These are phyloP conservation scores for Pythium pyrilobum DNA, from an alignment of 352 stramenopile genomes.

Conservation along the genomic window DNA sequence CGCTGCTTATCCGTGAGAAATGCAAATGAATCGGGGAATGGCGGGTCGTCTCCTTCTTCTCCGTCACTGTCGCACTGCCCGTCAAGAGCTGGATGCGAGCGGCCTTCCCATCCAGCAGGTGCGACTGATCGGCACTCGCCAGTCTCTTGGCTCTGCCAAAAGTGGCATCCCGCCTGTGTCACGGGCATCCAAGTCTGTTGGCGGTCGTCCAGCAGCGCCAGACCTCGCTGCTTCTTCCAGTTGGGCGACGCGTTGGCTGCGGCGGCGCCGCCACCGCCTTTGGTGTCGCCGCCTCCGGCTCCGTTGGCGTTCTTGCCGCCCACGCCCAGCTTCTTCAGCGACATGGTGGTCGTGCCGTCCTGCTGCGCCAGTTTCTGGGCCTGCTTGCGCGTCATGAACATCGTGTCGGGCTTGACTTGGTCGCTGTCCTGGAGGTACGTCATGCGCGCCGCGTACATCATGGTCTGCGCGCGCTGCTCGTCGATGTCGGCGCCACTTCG, in stretches of 20 bases:
- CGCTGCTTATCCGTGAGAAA: conserved; percentile 39
- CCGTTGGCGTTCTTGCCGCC: conserved; percentile 1
- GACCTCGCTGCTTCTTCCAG: conserved; percentile 33
- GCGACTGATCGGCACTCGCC: conserved; percentile 39
- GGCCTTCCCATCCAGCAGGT: conserved; percentile 11
- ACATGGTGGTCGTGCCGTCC: conserved; percentile 28
- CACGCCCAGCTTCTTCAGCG: conserved; percentile 43
- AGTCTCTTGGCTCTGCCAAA: conserved; percentile 71
- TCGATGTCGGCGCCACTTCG: conserved; percentile 20
- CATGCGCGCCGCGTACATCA: conserved; percentile 81
- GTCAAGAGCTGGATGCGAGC: conserved; percentile 7
- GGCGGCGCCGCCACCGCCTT: not conserved
- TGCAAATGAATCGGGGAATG: conserved; percentile 63
- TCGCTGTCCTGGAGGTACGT: conserved; percentile 59
- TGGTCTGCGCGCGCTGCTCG: conserved; percentile 49
- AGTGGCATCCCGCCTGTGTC: conserved; percentile 71
- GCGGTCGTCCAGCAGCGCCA: conserved; percentile 19
- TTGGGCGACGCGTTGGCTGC: not conserved
- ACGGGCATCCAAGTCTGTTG: conserved; percentile 47
- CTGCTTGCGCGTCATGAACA: conserved; percentile 79
- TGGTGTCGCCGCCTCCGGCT: not conserved
- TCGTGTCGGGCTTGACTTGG: conserved; percentile 38
- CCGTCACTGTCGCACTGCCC: not conserved
- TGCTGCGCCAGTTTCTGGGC: conserved; percentile 59
- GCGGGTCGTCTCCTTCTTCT: conserved; percentile 23